Percentiles rank a stretch among this genome's conserved stretches.
Conservation (phyloP, 208 protist species). For the Acanthamoeba divionensis region DNA sequence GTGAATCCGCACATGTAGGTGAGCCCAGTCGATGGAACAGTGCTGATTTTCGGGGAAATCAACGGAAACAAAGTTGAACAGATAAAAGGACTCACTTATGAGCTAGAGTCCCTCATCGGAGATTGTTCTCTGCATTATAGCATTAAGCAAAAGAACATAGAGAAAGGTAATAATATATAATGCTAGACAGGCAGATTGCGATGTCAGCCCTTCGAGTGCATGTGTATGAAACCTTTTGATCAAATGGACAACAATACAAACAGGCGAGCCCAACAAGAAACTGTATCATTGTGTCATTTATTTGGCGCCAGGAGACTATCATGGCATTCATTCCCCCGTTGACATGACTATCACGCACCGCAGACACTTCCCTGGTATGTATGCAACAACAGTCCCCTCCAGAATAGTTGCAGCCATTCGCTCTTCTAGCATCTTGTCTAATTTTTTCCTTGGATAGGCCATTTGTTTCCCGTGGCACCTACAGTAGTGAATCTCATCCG, state of each 20-base stretch:
- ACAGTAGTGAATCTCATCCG: conserved; percentile 57
- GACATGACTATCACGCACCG: conserved; percentile 64
- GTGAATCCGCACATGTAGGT: conserved; percentile 50
- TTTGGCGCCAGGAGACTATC: conserved; percentile 82
- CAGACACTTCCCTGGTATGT: conserved; percentile 75
- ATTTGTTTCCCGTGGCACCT: conserved; percentile 68
- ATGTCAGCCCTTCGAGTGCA: neutral
- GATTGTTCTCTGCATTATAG: neutral
- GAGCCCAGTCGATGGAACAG: conserved; percentile 74
- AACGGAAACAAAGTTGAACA: conserved; percentile 70
- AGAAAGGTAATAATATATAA: too few species aligned
- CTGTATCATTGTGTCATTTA: conserved; percentile 81
- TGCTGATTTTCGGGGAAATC: conserved; percentile 76
- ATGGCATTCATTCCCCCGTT: conserved; percentile 78
- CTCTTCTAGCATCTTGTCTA: neutral
- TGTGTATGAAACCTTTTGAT: neutral
- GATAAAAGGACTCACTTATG: conserved; percentile 78
- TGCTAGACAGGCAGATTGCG: neutral
- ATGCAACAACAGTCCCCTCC: neutral
- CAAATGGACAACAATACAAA: neutral
- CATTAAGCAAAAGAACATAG: conserved; percentile 16
- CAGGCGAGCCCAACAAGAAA: conserved; percentile 56
- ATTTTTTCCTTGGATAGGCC: neutral
- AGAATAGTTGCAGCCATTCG: neutral
- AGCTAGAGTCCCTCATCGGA: conserved; percentile 71